Evolutionary conservation across 768 basidiomycete species (phyloP).

Genomic region (Amanita rubescens): DNA sequence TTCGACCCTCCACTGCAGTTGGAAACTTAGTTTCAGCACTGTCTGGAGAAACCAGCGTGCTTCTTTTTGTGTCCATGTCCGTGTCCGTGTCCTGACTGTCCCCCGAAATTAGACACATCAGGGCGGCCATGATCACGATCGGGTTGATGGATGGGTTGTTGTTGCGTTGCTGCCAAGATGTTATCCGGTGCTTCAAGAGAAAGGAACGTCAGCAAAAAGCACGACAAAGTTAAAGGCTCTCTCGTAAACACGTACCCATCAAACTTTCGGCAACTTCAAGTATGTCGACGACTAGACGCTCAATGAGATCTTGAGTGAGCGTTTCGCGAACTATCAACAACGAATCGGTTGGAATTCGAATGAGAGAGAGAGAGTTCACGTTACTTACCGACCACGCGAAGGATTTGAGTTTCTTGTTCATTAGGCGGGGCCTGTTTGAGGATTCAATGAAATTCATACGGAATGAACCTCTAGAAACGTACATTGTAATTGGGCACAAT

Average conservation of each 20-base stretch:
- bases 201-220: not conserved
- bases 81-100: no score
- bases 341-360: constrained; percentile 20
- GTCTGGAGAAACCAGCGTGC: constrained; percentile 31
- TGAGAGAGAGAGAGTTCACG: constrained; percentile 13
- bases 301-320: constrained; percentile 43
- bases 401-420: constrained; percentile 46
- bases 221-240: no score
- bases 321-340: constrained; percentile 51
- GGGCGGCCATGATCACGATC: constrained; percentile 36
- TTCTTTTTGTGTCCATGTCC: constrained; percentile 12
- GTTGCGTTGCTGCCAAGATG: constrained; percentile 18
- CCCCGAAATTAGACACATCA: constrained; percentile 32
- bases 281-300: constrained; percentile 44
- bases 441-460: not conserved
- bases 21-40: constrained; percentile 22
- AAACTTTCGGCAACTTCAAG: constrained; percentile 40
- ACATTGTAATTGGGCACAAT: constrained; percentile 54
- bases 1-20: no score
- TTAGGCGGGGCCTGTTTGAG: constrained; percentile 36
- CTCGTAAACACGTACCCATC: constrained; percentile 27
- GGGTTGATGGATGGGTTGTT: constrained; percentile 23
- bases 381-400: constrained; percentile 45
- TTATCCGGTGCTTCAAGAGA: constrained; percentile 17
- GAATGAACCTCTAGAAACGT: not conserved